Evolutionary conservation across 768 basidiomycete species (phyloP).

Genomic region (Ramaria sp.): DNA sequence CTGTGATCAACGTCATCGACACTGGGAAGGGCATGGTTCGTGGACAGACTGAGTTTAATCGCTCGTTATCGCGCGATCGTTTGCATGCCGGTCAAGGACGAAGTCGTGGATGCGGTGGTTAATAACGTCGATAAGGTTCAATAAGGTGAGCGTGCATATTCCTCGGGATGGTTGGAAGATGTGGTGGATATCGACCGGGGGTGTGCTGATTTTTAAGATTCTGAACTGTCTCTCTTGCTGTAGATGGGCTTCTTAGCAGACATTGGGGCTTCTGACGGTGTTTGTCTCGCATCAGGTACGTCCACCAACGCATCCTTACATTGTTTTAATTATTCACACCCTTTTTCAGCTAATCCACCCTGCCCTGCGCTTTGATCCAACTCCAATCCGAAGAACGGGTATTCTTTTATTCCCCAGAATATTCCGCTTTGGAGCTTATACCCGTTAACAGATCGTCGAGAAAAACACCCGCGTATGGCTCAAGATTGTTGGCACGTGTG

Average conservation of each 20-base stretch:
- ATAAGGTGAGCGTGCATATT: slow-evolving; percentile 52
- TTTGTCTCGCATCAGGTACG: slow-evolving; percentile 92
- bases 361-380: slow-evolving; percentile 94
- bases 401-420: slow-evolving; percentile 10
- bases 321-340: too few species aligned
- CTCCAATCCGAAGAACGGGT: slow-evolving; percentile 91
- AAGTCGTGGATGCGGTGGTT: slow-evolving; percentile 95
- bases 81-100: slow-evolving; percentile 99
- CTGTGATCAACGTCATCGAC: slow-evolving; percentile 81
- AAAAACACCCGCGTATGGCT: slow-evolving; percentile 87
- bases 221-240: neutral
- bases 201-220: neutral
- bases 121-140: slow-evolving; percentile 93
- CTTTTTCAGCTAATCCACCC: slow-evolving; percentile 78
- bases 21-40: slow-evolving; percentile 90
- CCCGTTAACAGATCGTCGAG: slow-evolving; percentile 64
- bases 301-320: slow-evolving; percentile 15
- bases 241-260: slow-evolving; percentile 99
- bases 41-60: slow-evolving; percentile 85
- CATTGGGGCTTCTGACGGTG: slow-evolving; percentile 84
- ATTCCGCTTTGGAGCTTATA: neutral
- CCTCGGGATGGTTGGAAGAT: neutral
- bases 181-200: neutral
- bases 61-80: slow-evolving; percentile 94
- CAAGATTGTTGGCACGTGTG: slow-evolving; percentile 96